These are phyloP conservation scores for Dictyostelium purpureum DNA, from an alignment of 78 protist genomes.

Conservation along the genomic window DNA sequence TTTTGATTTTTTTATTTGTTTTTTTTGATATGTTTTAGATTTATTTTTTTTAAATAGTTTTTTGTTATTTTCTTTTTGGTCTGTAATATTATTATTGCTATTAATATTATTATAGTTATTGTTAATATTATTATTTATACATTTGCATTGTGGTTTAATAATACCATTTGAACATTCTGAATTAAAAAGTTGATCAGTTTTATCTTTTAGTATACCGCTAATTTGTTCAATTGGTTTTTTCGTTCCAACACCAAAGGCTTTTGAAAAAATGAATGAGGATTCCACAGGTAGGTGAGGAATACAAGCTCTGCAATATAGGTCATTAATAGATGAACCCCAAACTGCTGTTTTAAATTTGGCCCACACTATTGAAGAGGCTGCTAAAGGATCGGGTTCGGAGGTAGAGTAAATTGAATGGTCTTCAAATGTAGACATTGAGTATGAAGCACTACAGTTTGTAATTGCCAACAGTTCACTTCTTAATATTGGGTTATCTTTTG, in stretches of 20 bases:
- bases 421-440: not conserved
- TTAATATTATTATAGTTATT: too few relatives aligned
- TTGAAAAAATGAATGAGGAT: not conserved
- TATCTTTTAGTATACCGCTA: not conserved
- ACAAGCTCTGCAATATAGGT: not conserved
- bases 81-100: too few relatives aligned
- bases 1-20: too few relatives aligned
- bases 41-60: too few relatives aligned
- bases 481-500: not conserved
- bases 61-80: too few relatives aligned
- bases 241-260: not conserved
- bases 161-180: not conserved
- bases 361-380: not conserved
- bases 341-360: not conserved
- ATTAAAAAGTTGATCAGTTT: not conserved
- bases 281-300: not conserved
- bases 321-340: not conserved
- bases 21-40: too few relatives aligned
- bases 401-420: not conserved
- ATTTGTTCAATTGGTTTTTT: not conserved
- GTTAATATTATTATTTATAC: not conserved
- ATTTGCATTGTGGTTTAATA: not conserved
- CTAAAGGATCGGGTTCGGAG: not conserved
- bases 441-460: not conserved
- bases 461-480: not conserved